Percentiles rank a stretch among this genome's conserved stretches.
These are phyloP conservation scores for Microsporum canis DNA, from an alignment of 2,329 filamentous ascomycete genomes.

Conservation along the genomic window DNA sequence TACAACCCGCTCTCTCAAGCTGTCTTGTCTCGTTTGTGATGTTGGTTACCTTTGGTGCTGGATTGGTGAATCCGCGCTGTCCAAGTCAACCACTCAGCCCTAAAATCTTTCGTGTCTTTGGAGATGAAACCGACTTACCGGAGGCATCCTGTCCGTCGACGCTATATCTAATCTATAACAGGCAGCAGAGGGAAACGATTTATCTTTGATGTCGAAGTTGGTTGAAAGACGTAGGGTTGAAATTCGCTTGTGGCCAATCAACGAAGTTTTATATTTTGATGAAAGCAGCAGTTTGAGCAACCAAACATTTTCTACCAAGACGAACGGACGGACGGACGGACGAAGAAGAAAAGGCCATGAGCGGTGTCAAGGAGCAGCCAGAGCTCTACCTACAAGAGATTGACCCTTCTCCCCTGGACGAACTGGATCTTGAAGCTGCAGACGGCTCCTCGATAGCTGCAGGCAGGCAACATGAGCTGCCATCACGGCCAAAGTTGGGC, in stretches of 20 bases:
- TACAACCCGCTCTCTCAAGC: background rate
- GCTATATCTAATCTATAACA: background rate
- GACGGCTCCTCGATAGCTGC: constrained; percentile 4
- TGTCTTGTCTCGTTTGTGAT: background rate
- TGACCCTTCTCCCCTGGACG: constrained; percentile 70
- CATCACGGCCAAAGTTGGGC: constrained; percentile 31
- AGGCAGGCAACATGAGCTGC: constrained; percentile 7
- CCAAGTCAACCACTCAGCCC: background rate
- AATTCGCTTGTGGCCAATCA: too few species aligned
- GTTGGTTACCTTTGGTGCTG: constrained; percentile 33
- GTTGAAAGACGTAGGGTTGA: background rate
- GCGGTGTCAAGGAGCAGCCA: background rate
- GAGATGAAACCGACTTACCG: background rate
- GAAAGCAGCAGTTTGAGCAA: too few species aligned
- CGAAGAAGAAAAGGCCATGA: background rate
- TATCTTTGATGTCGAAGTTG: background rate
- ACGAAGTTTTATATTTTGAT: too few species aligned
- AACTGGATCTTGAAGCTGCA: constrained; percentile 20
- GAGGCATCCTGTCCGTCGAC: background rate
- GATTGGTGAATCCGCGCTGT: constrained; percentile 39
- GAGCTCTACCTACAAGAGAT: constrained; percentile 51
- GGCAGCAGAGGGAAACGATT: background rate
- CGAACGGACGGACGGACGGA: too few species aligned
- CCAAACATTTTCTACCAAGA: too few species aligned
- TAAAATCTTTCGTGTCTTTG: background rate